Conservation (phyloP, 208 protist genomes). For the Trypanosoma brucei region DNA sequence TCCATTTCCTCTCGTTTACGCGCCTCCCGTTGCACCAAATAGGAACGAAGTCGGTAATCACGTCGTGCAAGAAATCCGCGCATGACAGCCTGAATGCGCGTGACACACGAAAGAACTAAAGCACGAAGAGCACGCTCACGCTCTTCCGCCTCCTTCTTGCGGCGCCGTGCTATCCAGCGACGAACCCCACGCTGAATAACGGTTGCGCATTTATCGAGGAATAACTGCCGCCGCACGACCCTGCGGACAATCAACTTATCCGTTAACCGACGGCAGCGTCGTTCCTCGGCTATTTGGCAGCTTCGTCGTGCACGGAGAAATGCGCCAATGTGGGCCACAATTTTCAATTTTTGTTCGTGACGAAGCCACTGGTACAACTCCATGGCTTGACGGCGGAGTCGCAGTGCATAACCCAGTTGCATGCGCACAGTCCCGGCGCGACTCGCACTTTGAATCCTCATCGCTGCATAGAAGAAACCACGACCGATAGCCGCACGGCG, state of each 20-base stretch:
- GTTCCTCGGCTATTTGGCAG: background rate
- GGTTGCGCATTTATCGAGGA: slow-evolving; percentile 35
- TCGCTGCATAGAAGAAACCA: slow-evolving; percentile 35
- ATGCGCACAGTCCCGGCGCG: slow-evolving; percentile 31
- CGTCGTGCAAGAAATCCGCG: slow-evolving; percentile 26
- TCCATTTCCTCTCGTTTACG: slow-evolving; percentile 43
- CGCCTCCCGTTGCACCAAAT: slow-evolving; percentile 4
- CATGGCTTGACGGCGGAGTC: background rate
- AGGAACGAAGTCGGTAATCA: slow-evolving; percentile 15
- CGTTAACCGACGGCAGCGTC: slow-evolving; percentile 15
- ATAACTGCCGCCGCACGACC: slow-evolving; percentile 28
- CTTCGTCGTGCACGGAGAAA: slow-evolving; percentile 18
- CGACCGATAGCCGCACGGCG: slow-evolving; percentile 40
- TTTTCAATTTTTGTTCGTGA: slow-evolving; percentile 2
- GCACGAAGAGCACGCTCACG: slow-evolving; percentile 10
- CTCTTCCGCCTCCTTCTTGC: slow-evolving; percentile 19
- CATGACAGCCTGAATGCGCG: slow-evolving; percentile 42
- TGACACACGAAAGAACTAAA: slow-evolving; percentile 17
- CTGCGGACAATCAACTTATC: slow-evolving; percentile 39
- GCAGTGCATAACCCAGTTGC: slow-evolving; percentile 4
- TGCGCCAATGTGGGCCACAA: background rate
- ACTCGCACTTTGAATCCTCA: slow-evolving; percentile 32
- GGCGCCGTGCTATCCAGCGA: slow-evolving; percentile 19
- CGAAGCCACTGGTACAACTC: background rate
- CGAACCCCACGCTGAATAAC: slow-evolving; percentile 39